phyloP scores from a whole-genome alignment of 2,329 filamentous ascomycete species.

The Scedosporium minutisporum region DNA sequence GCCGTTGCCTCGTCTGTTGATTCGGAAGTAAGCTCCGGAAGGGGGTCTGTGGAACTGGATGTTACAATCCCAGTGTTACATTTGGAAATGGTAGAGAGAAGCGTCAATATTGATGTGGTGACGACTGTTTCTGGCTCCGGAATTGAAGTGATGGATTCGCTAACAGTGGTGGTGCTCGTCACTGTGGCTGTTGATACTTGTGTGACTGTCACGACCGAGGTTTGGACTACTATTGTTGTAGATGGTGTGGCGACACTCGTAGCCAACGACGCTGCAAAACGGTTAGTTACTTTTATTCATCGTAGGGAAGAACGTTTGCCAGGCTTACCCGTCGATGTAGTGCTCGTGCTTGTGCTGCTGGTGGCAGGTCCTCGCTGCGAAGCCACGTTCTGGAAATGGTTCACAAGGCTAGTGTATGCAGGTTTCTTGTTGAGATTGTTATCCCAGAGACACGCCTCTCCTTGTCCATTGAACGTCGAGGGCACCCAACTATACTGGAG shows the following conservation, averaged over 20 bases:
- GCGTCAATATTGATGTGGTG: background rate
- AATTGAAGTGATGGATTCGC: background rate
- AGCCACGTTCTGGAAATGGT: slow-evolving; percentile 1
- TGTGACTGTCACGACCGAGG: background rate
- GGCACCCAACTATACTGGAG: slow-evolving; percentile 7
- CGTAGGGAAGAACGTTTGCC: background rate
- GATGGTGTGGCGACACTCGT: background rate
- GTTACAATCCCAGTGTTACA: background rate
- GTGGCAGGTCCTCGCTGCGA: background rate
- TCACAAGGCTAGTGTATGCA: slow-evolving; percentile 9
- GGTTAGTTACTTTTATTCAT: too few relatives aligned
- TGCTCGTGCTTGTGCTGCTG: background rate
- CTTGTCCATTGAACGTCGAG: slow-evolving; percentile 5
- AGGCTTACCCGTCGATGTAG: background rate
- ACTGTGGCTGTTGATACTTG: background rate
- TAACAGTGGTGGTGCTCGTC: background rate
- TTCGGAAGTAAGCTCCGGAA: background rate
- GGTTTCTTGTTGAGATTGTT: slow-evolving; percentile 14
- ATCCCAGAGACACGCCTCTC: slow-evolving; percentile 13
- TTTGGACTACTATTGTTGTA: background rate
- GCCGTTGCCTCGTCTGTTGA: background rate
- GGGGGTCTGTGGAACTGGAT: background rate
- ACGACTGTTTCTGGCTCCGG: background rate
- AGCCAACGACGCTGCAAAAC: background rate
- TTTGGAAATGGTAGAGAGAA: background rate